These are phyloP conservation scores for Xanthoceras sorbifolium DNA, from an alignment of 345 rosid species.

Conservation along the genomic window DNA sequence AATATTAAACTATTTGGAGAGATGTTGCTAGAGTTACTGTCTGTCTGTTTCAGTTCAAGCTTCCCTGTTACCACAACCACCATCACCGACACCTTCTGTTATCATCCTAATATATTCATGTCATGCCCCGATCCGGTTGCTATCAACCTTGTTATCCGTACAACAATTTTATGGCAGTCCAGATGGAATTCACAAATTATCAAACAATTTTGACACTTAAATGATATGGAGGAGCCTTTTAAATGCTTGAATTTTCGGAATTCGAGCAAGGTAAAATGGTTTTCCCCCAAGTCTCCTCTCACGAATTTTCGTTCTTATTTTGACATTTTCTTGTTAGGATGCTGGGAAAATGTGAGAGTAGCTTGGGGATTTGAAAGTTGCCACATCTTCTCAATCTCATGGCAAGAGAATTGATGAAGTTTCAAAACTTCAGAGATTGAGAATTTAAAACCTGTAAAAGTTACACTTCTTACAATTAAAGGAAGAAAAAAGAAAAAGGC, in stretches of 20 bases:
- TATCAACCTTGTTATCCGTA: too few relatives aligned
- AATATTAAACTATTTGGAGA: not conserved
- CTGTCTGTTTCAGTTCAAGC: not conserved
- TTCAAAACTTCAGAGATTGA: conserved; percentile 9
- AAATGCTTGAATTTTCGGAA: too few relatives aligned
- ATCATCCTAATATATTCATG: too few relatives aligned
- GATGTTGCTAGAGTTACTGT: not conserved
- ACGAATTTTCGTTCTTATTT: too few relatives aligned
- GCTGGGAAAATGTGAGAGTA: conserved; percentile 1
- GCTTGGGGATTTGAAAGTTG: not conserved
- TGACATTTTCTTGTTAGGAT: conserved; percentile 3
- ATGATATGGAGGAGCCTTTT: too few relatives aligned
- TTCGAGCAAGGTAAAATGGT: too few relatives aligned
- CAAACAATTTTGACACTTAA: too few relatives aligned
- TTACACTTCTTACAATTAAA: conserved; percentile 20
- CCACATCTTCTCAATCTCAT: not conserved
- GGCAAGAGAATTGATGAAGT: not conserved
- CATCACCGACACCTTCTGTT: conserved; percentile 24
- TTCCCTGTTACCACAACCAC: not conserved
- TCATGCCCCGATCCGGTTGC: too few relatives aligned
- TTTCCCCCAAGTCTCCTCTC: too few relatives aligned
- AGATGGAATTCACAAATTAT: too few relatives aligned
- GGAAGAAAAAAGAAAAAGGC: not conserved
- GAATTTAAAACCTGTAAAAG: conserved; percentile 17
- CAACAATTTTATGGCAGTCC: not conserved